Conservation (phyloP, 768 basidiomycete species). For the Trametes sanguinea region DNA sequence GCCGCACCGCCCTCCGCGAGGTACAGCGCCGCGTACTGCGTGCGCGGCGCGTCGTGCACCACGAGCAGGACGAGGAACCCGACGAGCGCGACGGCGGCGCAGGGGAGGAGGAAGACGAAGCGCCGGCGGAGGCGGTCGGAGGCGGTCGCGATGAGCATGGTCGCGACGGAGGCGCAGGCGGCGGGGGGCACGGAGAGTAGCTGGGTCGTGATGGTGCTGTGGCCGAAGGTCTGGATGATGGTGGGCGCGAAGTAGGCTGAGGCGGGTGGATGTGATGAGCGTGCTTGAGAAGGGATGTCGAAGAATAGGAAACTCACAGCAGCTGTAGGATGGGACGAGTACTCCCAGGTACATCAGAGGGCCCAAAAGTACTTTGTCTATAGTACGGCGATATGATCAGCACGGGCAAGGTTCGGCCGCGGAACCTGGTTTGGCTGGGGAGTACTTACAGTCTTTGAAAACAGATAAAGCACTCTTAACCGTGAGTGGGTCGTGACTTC, state of each 20-base stretch:
- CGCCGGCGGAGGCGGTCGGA: conserved; percentile 28
- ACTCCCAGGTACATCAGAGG: conserved; percentile 37
- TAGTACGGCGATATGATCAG: not conserved
- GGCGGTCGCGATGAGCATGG: conserved; percentile 25
- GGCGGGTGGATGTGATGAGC: not conserved
- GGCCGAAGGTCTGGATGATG: conserved; percentile 29
- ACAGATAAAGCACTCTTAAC: conserved; percentile 25
- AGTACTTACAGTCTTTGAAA: conserved; percentile 31
- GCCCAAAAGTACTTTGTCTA: conserved; percentile 31
- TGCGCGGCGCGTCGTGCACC: conserved; percentile 23
- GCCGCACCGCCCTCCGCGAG: conserved; percentile 27
- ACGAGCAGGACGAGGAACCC: conserved; percentile 28
- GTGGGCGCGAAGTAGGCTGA: conserved; percentile 28
- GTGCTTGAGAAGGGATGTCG: not conserved
- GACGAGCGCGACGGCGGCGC: conserved; percentile 21
- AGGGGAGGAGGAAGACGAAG: conserved; percentile 25
- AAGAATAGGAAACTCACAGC: conserved; percentile 22
- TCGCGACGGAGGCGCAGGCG: conserved; percentile 28
- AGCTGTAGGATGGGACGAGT: conserved; percentile 32
- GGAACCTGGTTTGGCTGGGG: too few relatives aligned
- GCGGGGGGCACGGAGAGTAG: conserved; percentile 35
- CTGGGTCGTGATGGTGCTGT: conserved; percentile 30
- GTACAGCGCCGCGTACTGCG: conserved; percentile 30
- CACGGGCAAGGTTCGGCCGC: not conserved
- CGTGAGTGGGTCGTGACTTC: conserved; percentile 25